Evolutionary conservation across 2,329 filamentous ascomycete species (phyloP).

Genomic region (Pseudogymnoascus sp.): DNA sequence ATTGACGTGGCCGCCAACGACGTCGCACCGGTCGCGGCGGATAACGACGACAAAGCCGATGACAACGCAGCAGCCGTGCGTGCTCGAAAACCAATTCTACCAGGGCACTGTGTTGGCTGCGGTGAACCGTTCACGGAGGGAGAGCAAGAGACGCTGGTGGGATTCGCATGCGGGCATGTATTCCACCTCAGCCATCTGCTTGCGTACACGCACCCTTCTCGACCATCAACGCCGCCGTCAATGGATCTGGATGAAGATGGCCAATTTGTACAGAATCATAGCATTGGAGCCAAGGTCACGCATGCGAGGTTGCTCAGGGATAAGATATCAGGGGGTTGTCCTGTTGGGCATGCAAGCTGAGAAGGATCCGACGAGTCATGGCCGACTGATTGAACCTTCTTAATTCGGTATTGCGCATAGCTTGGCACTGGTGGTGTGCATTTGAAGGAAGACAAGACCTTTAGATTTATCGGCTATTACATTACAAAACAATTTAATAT

Average conservation of each 20-base stretch:
- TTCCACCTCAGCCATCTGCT: conserved; percentile 71
- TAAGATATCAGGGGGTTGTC: conserved; percentile 58
- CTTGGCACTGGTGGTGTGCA: neutral
- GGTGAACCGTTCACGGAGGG: conserved; percentile 48
- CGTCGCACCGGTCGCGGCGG: conserved; percentile 22
- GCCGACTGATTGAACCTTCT: neutral
- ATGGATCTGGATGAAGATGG: conserved; percentile 40
- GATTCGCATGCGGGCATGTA: conserved; percentile 75
- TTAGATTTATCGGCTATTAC: neutral
- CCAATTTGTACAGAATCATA: conserved; percentile 43
- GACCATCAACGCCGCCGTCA: conserved; percentile 32
- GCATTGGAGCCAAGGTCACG: conserved; percentile 79
- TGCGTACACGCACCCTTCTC: conserved; percentile 33
- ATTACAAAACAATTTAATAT: neutral
- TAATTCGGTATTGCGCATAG: neutral
- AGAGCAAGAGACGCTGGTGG: conserved; percentile 66
- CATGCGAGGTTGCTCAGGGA: conserved; percentile 72
- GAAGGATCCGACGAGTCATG: neutral
- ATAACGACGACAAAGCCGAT: conserved; percentile 16
- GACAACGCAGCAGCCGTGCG: conserved; percentile 8
- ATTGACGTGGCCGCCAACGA: conserved; percentile 38
- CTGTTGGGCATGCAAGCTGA: conserved; percentile 39
- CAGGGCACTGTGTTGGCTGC: conserved; percentile 55
- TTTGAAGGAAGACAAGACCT: neutral
- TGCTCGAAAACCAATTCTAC: conserved; percentile 27